These are phyloP conservation scores for Pezicula radicicola DNA, from an alignment of 2,329 filamentous ascomycete species.

Conservation along the genomic window DNA sequence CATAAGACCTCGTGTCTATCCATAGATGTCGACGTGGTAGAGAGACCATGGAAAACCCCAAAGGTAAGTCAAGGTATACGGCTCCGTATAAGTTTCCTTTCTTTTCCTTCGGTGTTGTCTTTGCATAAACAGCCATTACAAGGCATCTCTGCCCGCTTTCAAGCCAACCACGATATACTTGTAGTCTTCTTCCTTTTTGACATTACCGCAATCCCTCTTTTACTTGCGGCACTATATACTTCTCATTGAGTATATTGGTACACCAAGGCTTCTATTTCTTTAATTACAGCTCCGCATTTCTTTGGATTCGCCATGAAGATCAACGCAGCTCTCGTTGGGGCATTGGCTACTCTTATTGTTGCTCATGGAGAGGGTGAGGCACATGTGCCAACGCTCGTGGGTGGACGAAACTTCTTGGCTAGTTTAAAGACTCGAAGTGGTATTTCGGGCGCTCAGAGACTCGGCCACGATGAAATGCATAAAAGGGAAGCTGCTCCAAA, in stretches of 20 bases:
- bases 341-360: constrained; percentile 11
- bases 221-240: constrained; percentile 5
- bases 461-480: neutral
- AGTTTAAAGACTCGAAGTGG: constrained; percentile 18
- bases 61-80: no score
- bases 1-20: no score
- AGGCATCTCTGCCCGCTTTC: neutral
- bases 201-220: constrained; percentile 14
- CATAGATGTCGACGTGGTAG: no score
- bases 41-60: no score
- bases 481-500: constrained; percentile 2
- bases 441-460: constrained; percentile 8
- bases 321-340: constrained; percentile 8
- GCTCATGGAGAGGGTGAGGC: constrained; percentile 16
- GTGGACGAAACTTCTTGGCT: constrained; percentile 21
- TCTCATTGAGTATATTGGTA: neutral
- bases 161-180: neutral
- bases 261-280: neutral
- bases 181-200: neutral
- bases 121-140: no score
- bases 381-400: constrained; percentile 18
- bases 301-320: constrained; percentile 15
- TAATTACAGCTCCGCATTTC: neutral
- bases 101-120: no score
- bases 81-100: no score